Conservation (phyloP, 164 flowering plant species). For the Stephania cephalantha region DNA sequence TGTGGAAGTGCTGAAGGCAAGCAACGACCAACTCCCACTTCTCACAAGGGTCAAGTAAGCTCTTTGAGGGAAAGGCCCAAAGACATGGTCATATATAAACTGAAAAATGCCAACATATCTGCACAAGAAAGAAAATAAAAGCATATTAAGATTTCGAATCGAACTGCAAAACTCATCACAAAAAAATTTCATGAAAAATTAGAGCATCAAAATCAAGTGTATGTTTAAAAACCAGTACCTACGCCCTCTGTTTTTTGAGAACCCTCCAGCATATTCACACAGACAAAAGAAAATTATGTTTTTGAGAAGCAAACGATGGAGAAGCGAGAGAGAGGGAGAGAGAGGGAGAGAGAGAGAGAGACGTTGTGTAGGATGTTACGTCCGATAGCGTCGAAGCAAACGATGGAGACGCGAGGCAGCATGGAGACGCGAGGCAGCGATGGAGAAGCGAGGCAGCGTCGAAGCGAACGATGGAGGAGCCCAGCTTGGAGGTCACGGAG, state of each 20-base stretch:
- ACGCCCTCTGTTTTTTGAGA: constrained; percentile 88
- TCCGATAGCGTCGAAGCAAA: no score
- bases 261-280: no score
- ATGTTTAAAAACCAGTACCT: constrained; percentile 42
- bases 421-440: no score
- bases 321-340: no score
- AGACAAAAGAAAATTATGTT: no score
- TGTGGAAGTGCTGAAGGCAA: constrained; percentile 86
- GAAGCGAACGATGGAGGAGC: no score
- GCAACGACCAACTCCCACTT: constrained; percentile 94
- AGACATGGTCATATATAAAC: constrained; percentile 89
- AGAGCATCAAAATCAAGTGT: neutral
- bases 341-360: no score
- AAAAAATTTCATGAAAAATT: neutral
- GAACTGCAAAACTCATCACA: constrained; percentile 4
- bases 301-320: no score
- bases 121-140: constrained; percentile 15
- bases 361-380: no score
- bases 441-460: no score
- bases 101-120: constrained; percentile 92
- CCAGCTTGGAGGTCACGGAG: no score
- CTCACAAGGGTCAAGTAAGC: constrained; percentile 93
- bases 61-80: constrained; percentile 92
- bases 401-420: no score
- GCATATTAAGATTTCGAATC: neutral